A percentile compares a stretch with the other conserved stretches of the same genome.
These are phyloP conservation scores for Erysimum cheiri DNA, from an alignment of 441 rosid genomes.

Conservation along the genomic window DNA sequence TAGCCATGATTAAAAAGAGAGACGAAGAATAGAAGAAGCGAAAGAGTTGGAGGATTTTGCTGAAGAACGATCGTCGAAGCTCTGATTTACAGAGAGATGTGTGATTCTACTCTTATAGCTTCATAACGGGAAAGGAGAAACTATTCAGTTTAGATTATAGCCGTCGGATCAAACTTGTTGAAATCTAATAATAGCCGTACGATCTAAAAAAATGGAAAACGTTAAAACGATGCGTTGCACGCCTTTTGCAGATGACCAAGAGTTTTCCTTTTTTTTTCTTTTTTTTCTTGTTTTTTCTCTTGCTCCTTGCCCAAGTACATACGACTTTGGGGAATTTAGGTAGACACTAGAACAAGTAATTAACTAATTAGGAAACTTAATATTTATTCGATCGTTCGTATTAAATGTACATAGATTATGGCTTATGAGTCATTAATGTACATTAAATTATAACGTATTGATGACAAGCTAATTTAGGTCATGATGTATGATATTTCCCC, in stretches of 20 bases:
- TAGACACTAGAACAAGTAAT: conserved; percentile 29
- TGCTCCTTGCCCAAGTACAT: conserved; percentile 31
- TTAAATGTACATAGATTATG: background rate
- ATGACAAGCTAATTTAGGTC: background rate
- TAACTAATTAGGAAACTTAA: background rate
- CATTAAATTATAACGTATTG: background rate
- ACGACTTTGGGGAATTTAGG: background rate
- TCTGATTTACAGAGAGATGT: background rate
- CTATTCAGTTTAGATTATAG: background rate
- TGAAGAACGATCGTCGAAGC: conserved; percentile 9
- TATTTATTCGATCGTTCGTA: background rate
- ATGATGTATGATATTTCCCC: background rate
- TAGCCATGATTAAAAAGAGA: conserved; percentile 53
- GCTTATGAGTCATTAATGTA: background rate
- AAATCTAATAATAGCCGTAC: conserved; percentile 18
- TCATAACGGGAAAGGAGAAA: conserved; percentile 6
- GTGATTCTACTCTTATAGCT: background rate
- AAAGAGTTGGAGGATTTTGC: conserved; percentile 1
- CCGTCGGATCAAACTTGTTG: conserved; percentile 28
- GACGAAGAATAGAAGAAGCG: background rate
- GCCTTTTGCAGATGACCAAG: conserved; percentile 12
- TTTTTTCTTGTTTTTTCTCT: background rate
- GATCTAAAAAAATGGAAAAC: conserved; percentile 12
- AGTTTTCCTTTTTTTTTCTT: background rate
- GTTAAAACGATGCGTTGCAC: conserved; percentile 18